Percentiles rank a stretch among this genome's conserved stretches.
Conservation (phyloP, 1,284 basidiomycete species). For the Anthracocystis setariae region DNA sequence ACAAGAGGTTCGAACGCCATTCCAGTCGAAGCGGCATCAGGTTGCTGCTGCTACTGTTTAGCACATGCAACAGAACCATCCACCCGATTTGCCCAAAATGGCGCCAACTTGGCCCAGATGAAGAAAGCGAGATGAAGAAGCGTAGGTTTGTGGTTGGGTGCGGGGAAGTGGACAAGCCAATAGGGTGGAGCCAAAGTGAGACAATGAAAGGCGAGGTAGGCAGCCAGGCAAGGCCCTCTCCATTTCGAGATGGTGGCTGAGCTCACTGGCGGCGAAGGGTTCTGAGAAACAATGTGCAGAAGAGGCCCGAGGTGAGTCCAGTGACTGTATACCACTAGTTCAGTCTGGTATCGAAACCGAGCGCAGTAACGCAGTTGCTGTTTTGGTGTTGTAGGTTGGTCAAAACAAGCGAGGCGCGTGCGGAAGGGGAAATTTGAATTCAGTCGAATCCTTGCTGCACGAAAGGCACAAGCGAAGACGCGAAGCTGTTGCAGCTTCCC, state of each 20-base stretch:
- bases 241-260: not conserved
- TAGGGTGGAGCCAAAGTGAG: not conserved
- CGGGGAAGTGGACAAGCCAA: not conserved
- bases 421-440: constrained; percentile 8
- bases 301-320: no score
- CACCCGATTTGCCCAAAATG: no score
- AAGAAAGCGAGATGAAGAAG: not conserved
- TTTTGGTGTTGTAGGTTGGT: not conserved
- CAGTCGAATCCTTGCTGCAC: constrained; percentile 6
- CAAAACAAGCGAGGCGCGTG: constrained; percentile 20
- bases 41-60: no score
- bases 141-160: not conserved
- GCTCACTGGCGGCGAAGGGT: not conserved
- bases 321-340: no score
- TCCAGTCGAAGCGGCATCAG: no score
- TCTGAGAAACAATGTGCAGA: not conserved
- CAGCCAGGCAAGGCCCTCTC: no score
- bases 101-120: no score
- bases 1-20: constrained; percentile 6
- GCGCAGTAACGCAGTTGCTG: no score
- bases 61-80: no score
- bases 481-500: constrained; percentile 2
- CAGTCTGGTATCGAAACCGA: no score
- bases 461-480: constrained; percentile 14
- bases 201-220: not conserved